Evolutionary conservation across 805 yeast species (phyloP).

Genomic region (Zygotorulaspora chibaensis): DNA sequence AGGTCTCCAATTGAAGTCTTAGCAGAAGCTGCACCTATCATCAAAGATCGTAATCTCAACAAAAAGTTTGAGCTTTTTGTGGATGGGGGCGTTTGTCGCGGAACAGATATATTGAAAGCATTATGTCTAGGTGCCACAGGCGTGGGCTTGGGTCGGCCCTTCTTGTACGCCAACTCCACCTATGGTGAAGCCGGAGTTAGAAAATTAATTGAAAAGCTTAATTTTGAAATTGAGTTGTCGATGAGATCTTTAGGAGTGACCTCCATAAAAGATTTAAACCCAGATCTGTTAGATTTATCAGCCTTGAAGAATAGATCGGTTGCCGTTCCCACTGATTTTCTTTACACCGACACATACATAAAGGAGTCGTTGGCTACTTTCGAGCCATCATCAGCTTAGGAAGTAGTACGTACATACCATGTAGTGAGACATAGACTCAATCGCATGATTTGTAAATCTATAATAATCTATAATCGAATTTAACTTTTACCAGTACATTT

Average conservation of each 20-base stretch:
- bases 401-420: too few species aligned
- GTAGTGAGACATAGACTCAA: too few species aligned
- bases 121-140: slow-evolving; percentile 66
- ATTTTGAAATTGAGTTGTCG: slow-evolving; percentile 67
- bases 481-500: too few species aligned
- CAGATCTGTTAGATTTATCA: slow-evolving; percentile 55
- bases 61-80: slow-evolving; percentile 52
- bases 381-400: slow-evolving; percentile 21
- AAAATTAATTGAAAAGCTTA: slow-evolving; percentile 55
- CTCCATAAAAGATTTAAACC: slow-evolving; percentile 54
- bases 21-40: slow-evolving; percentile 59
- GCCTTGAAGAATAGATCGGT: slow-evolving; percentile 41
- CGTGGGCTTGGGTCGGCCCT: slow-evolving; percentile 67
- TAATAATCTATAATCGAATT: too few species aligned
- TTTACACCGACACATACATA: slow-evolving; percentile 54
- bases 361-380: slow-evolving; percentile 52
- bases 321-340: slow-evolving; percentile 49
- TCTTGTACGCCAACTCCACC: slow-evolving; percentile 57
- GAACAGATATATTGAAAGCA: slow-evolving; percentile 63
- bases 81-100: slow-evolving; percentile 70
- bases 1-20: slow-evolving; percentile 73
- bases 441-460: too few species aligned
- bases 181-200: slow-evolving; percentile 65
- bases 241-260: slow-evolving; percentile 78
- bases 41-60: slow-evolving; percentile 44